Evolutionary conservation across 176 grass and related monocot genomes (phyloP), one percentile per base, ranked within the genome.

Genomic region (Stipa capillata): DNA sequence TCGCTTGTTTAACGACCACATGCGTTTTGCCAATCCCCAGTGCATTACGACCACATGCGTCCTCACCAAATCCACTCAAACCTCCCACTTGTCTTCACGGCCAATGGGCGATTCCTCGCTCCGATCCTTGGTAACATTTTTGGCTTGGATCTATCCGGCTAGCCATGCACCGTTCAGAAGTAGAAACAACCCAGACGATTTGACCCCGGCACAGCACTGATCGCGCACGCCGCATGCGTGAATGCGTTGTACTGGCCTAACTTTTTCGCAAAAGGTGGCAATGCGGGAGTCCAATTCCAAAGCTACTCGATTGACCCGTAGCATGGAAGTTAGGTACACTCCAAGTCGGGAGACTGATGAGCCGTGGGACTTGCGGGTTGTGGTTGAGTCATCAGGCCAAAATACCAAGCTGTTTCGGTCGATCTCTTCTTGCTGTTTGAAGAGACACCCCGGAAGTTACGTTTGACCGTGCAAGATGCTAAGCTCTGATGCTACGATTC

Each of bases 281-380:
- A 61, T 33, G 21, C 44, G 24, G 15, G 34, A 66, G 50, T 37
- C 49, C 64, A 33, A 4, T 7, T 29, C 36, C 49, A 54, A 55
- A 34, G 12, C 31, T 24, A 72, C 67, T 87, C 52, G 42, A 43
- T 82, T 87, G 85, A 82, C 78, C 32, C 85, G 85, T 82, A 49
- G 41, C 59, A 60, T 69, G 3, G n/a, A 82, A 69, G 85, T 57
- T 49, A 25, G 36, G 49, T 62, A 21, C 52, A 56, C 29, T 77
- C 52, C 82, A 84, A 54, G 55, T 36, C 18, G 32, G 5, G 0
- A 15, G 64, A 66, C 9, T 33, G 32, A 35, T 35, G 59, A 65
- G 11, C 63, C 23, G 65, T 44, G 39, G 65, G 60, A 37, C 13
- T 36, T 28, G 32, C 13, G 25, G 3, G 9, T 24, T 39, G 47